These are phyloP conservation scores for Clathrus columnatus DNA, from an alignment of 768 basidiomycete species.

Conservation along the genomic window DNA sequence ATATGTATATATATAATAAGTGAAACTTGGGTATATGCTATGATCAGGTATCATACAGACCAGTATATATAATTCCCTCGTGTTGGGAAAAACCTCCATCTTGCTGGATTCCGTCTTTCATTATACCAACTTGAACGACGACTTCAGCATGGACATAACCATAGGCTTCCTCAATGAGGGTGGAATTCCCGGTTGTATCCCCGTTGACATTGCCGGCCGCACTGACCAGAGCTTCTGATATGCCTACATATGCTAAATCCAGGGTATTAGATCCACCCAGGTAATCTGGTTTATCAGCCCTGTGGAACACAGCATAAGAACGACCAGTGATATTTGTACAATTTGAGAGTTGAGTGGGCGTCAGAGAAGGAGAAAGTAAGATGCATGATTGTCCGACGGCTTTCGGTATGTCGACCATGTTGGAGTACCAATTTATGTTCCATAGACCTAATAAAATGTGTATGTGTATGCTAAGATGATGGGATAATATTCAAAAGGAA, in stretches of 20 bases:
- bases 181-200: constrained; percentile 11
- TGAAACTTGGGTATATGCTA: not conserved
- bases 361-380: constrained; percentile 40
- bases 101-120: constrained; percentile 50
- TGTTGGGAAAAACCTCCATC: constrained; percentile 44
- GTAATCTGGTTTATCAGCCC: constrained; percentile 34
- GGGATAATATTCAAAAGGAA: not conserved
- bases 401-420: constrained; percentile 54
- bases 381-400: constrained; percentile 51
- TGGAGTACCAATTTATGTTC: constrained; percentile 62
- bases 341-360: constrained; percentile 30
- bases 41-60: not conserved
- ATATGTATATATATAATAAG: not conserved
- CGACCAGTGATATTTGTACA: constrained; percentile 45
- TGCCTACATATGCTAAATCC: constrained; percentile 56
- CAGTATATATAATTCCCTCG: constrained; percentile 57
- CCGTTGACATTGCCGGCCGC: constrained; percentile 8
- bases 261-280: constrained; percentile 59
- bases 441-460: constrained; percentile 24
- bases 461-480: too few species aligned
- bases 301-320: constrained; percentile 40
- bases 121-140: constrained; percentile 35
- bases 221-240: constrained; percentile 36
- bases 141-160: constrained; percentile 43
- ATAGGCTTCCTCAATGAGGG: constrained; percentile 43